phyloP scores from a whole-genome alignment of 1,139 yeast species.

The Magnusiomyces suaveolens region DNA sequence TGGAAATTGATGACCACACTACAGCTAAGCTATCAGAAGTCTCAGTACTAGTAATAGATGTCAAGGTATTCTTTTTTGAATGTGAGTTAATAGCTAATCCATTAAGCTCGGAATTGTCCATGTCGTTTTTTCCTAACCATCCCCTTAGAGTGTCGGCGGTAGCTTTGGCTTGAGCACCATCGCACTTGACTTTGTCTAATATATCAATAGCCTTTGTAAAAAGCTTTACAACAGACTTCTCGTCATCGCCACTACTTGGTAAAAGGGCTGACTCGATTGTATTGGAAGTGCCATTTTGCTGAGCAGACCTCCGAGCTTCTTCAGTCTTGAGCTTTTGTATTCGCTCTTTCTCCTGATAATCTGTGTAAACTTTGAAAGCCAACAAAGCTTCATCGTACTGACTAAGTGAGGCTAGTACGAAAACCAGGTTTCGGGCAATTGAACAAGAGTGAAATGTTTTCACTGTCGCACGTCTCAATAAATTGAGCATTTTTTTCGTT shows the following conservation, averaged over 20 bases:
- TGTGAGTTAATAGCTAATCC: background rate
- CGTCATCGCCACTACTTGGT: constrained; percentile 21
- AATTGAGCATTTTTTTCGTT: constrained; percentile 19
- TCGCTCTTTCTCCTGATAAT: constrained; percentile 33
- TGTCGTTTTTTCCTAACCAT: constrained; percentile 19
- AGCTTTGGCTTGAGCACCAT: constrained; percentile 19
- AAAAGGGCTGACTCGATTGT: background rate
- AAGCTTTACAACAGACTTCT: constrained; percentile 24
- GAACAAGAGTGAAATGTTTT: constrained; percentile 43
- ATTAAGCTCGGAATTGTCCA: background rate
- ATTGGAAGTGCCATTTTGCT: background rate
- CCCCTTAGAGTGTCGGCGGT: constrained; percentile 22
- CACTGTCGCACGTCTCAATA: constrained; percentile 33
- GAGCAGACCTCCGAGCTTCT: background rate
- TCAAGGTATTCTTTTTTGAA: background rate
- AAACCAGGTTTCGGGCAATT: constrained; percentile 34
- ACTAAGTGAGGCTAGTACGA: constrained; percentile 27
- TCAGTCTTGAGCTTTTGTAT: constrained; percentile 27
- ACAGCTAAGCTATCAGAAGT: constrained; percentile 14
- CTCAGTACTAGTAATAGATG: constrained; percentile 5
- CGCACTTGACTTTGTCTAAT: constrained; percentile 18
- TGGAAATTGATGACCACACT: constrained; percentile 23
- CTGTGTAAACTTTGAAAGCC: constrained; percentile 38
- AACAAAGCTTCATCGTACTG: constrained; percentile 33
- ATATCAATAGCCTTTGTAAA: constrained; percentile 20